Base-by-base conservation (phyloP, 73 alveolate species). In the Symbiodinium natans region DNA sequence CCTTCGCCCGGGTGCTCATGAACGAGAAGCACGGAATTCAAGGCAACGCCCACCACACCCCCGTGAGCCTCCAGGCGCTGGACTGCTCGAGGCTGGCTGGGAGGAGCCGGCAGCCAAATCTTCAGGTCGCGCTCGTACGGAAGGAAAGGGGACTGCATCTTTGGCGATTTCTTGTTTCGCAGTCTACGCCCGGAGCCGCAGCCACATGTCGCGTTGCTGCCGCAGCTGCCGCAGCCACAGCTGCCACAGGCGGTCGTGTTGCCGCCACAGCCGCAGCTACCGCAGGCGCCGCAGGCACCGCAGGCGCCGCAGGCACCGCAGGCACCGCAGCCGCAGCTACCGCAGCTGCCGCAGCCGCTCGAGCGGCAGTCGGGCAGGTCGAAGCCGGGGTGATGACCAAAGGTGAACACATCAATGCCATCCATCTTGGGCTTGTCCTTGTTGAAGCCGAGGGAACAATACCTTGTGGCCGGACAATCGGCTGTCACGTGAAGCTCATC, bases 201-300 rank as follows among this genome's bases (percentile, higher is more conserved):
- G 10, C 43, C 46, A 15, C 43, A n/a, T n/a, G 41, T 34, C 84
- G 84, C 25, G 23, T 10, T 33, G 23, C 43, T 33, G 46, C 43
- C 84, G 41, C 84, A 10, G 46, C 77, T 4, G 33, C 84, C 84
- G 84, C 84, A n/a, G 84, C 84, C 84, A 34, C 42, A n/a, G 84
- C 77, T n/a, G 33, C 77, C 29, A 25, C 77, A 13, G 77, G 77
- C 77, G 17, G 63, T 48, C 23, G 63, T 48, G 63, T 8, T 48
- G 8, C 23, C 63, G 17, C 33, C 33, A 25, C 77, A 59, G 77
- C 77, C 77, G 77, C 77, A 59, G 33, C 42, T 13, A 25, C 42
- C 5, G 84, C 84, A 25, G 42, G 33, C 29, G 84, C 84, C 84
- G 84, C 43, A n/a, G 36, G 34, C 36, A 29, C 38, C 7, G 27